Percentiles rank a stretch among this genome's conserved stretches.
These are phyloP conservation scores for Cyclotella atomus DNA, from an alignment of 108 stramenopile species.

Conservation along the genomic window DNA sequence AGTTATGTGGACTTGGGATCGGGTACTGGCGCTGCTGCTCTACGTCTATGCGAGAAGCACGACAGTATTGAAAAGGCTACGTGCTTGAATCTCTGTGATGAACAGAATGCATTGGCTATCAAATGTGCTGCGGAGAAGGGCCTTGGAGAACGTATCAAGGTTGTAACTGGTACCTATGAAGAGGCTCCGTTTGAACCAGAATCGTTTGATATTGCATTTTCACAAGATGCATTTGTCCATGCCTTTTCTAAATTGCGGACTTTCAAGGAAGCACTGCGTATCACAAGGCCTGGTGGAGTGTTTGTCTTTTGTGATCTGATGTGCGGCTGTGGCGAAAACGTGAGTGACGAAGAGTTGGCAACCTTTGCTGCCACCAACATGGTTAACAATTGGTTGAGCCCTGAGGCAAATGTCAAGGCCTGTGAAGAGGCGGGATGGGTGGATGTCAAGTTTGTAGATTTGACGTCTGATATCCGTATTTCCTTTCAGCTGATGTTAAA, in stretches of 20 bases:
- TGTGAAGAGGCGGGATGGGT: conserved; percentile 53
- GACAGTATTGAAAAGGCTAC: conserved; percentile 39
- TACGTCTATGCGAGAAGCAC: conserved; percentile 18
- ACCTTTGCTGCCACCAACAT: conserved; percentile 50
- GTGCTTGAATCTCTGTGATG: conserved; percentile 49
- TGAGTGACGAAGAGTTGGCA: conserved; percentile 48
- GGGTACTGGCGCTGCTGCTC: conserved; percentile 25
- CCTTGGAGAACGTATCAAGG: conserved; percentile 40
- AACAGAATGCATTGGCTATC: conserved; percentile 48
- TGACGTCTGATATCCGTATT: conserved; percentile 56
- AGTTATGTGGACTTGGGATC: conserved; percentile 17
- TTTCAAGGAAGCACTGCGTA: conserved; percentile 56
- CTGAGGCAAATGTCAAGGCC: conserved; percentile 40
- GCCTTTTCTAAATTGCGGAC: conserved; percentile 48
- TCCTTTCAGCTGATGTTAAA: conserved; percentile 58
- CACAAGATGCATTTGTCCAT: conserved; percentile 76
- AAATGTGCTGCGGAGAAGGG: conserved; percentile 41
- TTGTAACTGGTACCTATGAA: conserved; percentile 49
- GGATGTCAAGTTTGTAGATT: conserved; percentile 61
- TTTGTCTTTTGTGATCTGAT: conserved; percentile 66
- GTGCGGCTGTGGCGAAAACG: conserved; percentile 49
- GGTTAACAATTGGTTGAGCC: conserved; percentile 62
- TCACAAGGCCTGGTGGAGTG: conserved; percentile 59
- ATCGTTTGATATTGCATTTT: conserved; percentile 54
- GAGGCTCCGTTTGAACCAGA: conserved; percentile 19